phyloP scores from a whole-genome alignment of 2,329 filamentous ascomycete species.

The Lachnellula willkommii region DNA sequence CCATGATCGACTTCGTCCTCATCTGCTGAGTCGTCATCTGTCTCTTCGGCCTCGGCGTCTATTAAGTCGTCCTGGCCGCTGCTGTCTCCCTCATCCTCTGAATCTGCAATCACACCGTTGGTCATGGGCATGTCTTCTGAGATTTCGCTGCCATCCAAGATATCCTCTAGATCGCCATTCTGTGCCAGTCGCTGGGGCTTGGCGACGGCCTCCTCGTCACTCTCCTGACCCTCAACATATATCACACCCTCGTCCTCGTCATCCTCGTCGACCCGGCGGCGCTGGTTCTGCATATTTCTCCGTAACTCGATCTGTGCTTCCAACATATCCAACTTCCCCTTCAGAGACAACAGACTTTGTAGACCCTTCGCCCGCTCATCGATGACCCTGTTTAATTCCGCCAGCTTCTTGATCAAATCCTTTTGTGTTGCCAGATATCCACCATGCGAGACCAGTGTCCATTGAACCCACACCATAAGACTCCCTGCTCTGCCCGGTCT shows the following conservation, averaged over 20 bases:
- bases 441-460: conserved; percentile 87
- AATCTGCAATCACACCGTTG: conserved; percentile 43
- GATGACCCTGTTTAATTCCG: conserved; percentile 77
- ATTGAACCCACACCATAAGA: conserved; percentile 93
- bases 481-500: conserved; percentile 84
- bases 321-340: conserved; percentile 93
- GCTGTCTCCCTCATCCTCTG: conserved; percentile 42
- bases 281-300: conserved; percentile 55
- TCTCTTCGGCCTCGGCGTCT: conserved; percentile 48
- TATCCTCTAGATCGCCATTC: conserved; percentile 21
- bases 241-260: conserved; percentile 59
- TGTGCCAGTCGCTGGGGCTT: conserved; percentile 30
- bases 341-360: conserved; percentile 76
- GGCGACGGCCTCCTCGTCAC: conserved; percentile 51
- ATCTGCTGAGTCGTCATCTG: conserved; percentile 30
- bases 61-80: conserved; percentile 41
- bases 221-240: conserved; percentile 74
- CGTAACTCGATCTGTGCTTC: conserved; percentile 83
- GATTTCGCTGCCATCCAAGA: conserved; percentile 29
- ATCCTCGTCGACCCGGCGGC: conserved; percentile 37
- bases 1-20: conserved; percentile 44
- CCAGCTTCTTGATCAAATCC: conserved; percentile 73
- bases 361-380: conserved; percentile 80
- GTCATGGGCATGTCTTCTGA: conserved; percentile 36
- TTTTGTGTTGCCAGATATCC: conserved; percentile 83